Evolutionary conservation across 1,284 basidiomycete species (phyloP).

Genomic region (Vanrija sp.): DNA sequence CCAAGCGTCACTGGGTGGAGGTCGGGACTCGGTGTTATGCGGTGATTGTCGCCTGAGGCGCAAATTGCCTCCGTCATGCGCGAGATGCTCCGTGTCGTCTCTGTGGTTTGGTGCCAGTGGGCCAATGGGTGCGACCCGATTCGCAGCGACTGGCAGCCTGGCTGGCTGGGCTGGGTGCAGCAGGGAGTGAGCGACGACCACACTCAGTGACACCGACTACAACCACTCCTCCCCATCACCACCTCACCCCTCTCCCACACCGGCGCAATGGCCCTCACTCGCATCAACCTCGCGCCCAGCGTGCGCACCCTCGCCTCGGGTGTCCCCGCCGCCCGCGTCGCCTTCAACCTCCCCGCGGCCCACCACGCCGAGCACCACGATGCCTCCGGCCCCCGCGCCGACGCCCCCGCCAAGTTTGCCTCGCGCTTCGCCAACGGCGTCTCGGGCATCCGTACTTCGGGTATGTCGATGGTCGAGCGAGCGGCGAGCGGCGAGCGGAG

Average conservation of each 20-base stretch:
- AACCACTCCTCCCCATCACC: slow-evolving; percentile 35
- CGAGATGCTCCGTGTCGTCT: background rate
- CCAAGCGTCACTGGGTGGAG: background rate
- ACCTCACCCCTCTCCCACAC: background rate
- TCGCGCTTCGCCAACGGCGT: slow-evolving; percentile 49
- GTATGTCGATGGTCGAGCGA: no score
- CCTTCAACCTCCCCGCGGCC: slow-evolving; percentile 74
- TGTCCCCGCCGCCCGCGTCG: slow-evolving; percentile 93
- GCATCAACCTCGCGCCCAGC: slow-evolving; percentile 72
- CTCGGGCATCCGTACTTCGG: slow-evolving; percentile 50
- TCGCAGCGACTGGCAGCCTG: background rate
- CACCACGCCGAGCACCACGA: slow-evolving; percentile 56
- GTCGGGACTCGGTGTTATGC: background rate
- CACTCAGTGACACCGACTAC: background rate
- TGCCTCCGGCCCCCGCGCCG: slow-evolving; percentile 57
- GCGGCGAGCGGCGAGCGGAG: no score
- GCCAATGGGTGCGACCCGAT: background rate
- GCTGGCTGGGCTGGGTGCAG: background rate
- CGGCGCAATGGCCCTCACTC: slow-evolving; percentile 34
- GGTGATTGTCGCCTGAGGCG: no score
- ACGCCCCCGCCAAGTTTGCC: slow-evolving; percentile 64
- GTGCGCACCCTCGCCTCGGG: slow-evolving; percentile 73
- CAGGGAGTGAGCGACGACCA: background rate
- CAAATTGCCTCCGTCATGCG: no score
- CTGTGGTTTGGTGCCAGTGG: background rate